Percentiles rank a stretch among this genome's conserved stretches.
These are phyloP conservation scores for Gaultheria prostrata DNA, from an alignment of 148 eudicot genomes.

Conservation along the genomic window DNA sequence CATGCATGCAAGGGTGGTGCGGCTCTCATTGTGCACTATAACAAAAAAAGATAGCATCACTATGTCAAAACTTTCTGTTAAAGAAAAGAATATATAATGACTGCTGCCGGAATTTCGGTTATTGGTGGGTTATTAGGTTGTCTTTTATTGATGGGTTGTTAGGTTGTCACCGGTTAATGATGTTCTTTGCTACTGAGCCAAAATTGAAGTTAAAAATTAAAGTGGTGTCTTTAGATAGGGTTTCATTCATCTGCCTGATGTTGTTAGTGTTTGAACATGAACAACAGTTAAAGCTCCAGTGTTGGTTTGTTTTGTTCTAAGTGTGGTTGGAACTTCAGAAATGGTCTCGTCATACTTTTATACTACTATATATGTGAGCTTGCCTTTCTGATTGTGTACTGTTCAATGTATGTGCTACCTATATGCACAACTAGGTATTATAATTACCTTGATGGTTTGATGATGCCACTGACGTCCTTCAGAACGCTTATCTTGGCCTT, in stretches of 20 bases:
- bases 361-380: background rate
- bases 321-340: background rate
- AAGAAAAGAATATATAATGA: background rate
- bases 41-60: background rate
- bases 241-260: background rate
- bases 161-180: background rate
- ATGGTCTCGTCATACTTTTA: background rate
- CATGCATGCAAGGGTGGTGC: background rate
- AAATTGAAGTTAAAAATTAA: background rate
- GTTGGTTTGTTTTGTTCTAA: background rate
- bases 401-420: background rate
- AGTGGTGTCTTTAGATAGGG: background rate
- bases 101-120: background rate
- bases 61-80: background rate
- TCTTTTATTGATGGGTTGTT: background rate
- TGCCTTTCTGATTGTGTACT: background rate
- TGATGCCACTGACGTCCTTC: constrained; percentile 62
- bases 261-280: background rate
- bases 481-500: constrained; percentile 53
- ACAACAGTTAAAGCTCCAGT: background rate
- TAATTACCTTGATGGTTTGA: constrained; percentile 70
- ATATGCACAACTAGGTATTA: background rate
- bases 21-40: background rate
- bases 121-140: too few relatives aligned
- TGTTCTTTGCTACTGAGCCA: background rate